A percentile compares a stretch with the other conserved stretches of the same genome.
phyloP scores from a whole-genome alignment of 768 basidiomycete species.

The Candolleomyces aberdarensis region DNA sequence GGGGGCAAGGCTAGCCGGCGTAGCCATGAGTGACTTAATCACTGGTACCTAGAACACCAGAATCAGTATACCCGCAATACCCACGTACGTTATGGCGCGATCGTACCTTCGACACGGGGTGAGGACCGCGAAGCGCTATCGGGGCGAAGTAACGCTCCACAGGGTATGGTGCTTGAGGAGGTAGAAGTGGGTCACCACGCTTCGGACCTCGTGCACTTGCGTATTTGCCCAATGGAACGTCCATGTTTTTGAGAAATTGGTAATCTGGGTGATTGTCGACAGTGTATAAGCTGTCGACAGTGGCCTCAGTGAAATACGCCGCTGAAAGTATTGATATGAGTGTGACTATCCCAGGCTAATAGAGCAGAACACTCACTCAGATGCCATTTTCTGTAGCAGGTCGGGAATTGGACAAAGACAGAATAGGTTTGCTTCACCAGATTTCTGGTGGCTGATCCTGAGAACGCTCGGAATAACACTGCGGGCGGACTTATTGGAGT shows the following conservation, averaged over 20 bases:
- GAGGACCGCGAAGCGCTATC: too few relatives aligned
- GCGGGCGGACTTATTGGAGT: not conserved
- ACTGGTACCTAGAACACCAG: not conserved
- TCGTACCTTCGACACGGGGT: too few relatives aligned
- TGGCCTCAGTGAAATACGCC: conserved; percentile 73
- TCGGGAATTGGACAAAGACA: conserved; percentile 63
- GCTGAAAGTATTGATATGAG: conserved; percentile 35
- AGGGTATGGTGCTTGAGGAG: too few relatives aligned
- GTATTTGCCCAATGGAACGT: conserved; percentile 60
- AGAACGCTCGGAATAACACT: conserved; percentile 8
- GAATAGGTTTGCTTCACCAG: conserved; percentile 82
- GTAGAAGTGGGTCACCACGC: not conserved
- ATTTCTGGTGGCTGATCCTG: conserved; percentile 26
- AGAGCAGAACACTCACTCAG: conserved; percentile 50
- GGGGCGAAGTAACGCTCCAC: too few relatives aligned
- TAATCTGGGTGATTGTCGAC: conserved; percentile 58
- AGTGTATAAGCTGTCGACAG: conserved; percentile 50
- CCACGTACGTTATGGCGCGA: too few relatives aligned
- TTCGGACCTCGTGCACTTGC: conserved; percentile 43
- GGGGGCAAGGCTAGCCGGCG: conserved; percentile 46
- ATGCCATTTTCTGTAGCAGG: conserved; percentile 78
- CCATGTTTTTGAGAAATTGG: conserved; percentile 48
- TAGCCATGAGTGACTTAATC: not conserved
- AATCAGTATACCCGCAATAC: too few relatives aligned
- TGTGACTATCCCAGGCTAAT: not conserved